Percentiles rank a stretch among this genome's conserved stretches.
Conservation (phyloP, 179 eudicot species). For the Beta macrorhiza region DNA sequence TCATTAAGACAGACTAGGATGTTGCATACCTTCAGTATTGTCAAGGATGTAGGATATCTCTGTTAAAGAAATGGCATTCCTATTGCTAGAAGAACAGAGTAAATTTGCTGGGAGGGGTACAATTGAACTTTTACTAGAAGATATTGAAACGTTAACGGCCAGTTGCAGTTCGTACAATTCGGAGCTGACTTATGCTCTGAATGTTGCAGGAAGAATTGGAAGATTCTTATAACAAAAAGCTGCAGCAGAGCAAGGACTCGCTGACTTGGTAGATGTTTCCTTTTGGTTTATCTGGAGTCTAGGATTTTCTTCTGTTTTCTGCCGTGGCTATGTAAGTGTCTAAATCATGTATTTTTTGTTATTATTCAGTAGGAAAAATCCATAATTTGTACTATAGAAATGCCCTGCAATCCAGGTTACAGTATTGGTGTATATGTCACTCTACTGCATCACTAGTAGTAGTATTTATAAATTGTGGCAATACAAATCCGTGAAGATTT, state of each 20-base stretch:
- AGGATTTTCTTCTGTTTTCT: not conserved
- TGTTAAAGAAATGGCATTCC: not conserved
- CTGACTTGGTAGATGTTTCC: conserved; percentile 44
- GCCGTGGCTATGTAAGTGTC: conserved; percentile 13
- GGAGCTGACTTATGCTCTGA: conserved; percentile 5
- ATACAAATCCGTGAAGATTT: not conserved
- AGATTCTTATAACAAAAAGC: conserved; percentile 41
- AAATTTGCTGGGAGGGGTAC: not conserved
- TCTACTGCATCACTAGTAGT: not conserved
- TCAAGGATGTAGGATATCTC: not conserved
- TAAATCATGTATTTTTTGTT: conserved; percentile 3
- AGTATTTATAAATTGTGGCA: not conserved
- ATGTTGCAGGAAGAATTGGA: conserved; percentile 42
- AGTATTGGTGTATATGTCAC: not conserved
- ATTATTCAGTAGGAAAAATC: conserved; percentile 14
- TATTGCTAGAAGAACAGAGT: not conserved
- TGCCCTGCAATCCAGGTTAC: conserved; percentile 4
- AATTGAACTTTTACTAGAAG: not conserved
- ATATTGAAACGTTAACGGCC: not conserved
- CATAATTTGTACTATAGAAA: not conserved
- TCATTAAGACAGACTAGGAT: not conserved
- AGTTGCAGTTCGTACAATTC: not conserved
- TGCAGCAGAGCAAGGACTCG: conserved; percentile 51
- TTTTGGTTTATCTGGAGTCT: conserved; percentile 7
- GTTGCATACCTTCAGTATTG: not conserved